Base-by-base conservation (phyloP, 768 basidiomycete genomes). In the Solioccasus polychromus region DNA sequence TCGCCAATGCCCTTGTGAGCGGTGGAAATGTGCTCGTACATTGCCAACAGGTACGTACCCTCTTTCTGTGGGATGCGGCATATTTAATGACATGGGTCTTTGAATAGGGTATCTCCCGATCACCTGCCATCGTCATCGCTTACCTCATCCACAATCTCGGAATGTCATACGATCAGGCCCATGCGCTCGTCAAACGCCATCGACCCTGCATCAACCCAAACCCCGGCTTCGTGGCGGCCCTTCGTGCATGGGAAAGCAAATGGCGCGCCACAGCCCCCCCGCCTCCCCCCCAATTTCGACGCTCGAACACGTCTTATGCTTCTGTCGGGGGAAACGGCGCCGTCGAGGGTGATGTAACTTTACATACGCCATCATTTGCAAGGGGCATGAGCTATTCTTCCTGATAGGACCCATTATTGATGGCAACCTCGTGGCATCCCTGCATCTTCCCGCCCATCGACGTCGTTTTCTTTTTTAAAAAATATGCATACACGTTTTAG, bases 181-280 rank as follows among this genome's bases (percentile, higher is more conserved):
- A 73, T 44, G 69, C 78, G 0, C 74, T 82, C 50, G 72, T 86
- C 50, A 78, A 78, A 53, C 75, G 75, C 44, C 79, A 80, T 52
- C 77, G 87, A 17, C 78, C 85, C 4, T 90, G 87, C 57, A 71
- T 82, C 50, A 85, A 87, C 58, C 87, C 87, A 14, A 90, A 90
- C 56, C 68, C 82, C n/a, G 86, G 83, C 5, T 90, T 89, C 56
- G 78, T 87, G 17, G 62, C 69, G 1, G 75, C 77, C 0, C 64
- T 85, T 12, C 70, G 74, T 18, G 78, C 80, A 22, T 85, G 82
- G 82, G 82, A 84, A 48, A 45, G 24, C 8, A 57, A 47, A 31
- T 68, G 68, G 68, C 59, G 53, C 9, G 54, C 63, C 5, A 39
- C 35, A 1, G 36, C 42, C 0, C 35, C 57, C 2, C 31, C 38